Base-by-base conservation (phyloP, 371 early-diverging fungal species). In the Cokeromyces recurvatus region DNA sequence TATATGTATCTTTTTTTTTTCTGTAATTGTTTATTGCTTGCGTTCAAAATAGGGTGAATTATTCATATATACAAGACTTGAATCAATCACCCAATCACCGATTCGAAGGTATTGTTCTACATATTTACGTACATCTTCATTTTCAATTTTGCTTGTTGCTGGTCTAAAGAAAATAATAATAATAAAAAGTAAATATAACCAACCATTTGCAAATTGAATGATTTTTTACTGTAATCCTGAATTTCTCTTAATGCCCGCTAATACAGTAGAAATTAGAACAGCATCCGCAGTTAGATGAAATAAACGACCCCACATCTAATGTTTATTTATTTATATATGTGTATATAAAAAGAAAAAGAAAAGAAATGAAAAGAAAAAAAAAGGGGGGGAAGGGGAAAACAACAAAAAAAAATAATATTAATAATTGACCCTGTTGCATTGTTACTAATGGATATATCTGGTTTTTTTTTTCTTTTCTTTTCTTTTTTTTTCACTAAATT, bases 241-340 rank as follows among this genome's bases (percentile, higher is more conserved):
- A 49, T 82, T 79, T 51, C 86, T 74, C 49, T 80, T 84, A 43
- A 88, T 82, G 9, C 89, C 89, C 7, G 90, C 90, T 43, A 90
- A 74, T 12, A 78, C 79, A 14, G 87, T 75, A 14, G 89, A 86
- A 31, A 90, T 66, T 15, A 90, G 74, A 29, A 83, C 74, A 21
- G 86, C 81, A 62, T 90, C 89, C 23, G 81, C 73, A 12, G 87
- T 69, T 45, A 77, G 67, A 60, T 87, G 89, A 38, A 87, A 58
- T 25, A 85, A 21, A 34, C 70, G 76, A 34, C 81, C 72, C 54
- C 82, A 64, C 80, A 83, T 79, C 23, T n/a, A 19, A 2, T 29
- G 29, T 5, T 29, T 29, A 11, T 29, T 29, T 29, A 8, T 29
- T 29, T 29, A 8, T 16, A 19, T 35, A 27, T n/a, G n/a, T 38